Base-by-base conservation (phyloP, 371 early-diverging fungal species). In the Mortierella sp. region DNA sequence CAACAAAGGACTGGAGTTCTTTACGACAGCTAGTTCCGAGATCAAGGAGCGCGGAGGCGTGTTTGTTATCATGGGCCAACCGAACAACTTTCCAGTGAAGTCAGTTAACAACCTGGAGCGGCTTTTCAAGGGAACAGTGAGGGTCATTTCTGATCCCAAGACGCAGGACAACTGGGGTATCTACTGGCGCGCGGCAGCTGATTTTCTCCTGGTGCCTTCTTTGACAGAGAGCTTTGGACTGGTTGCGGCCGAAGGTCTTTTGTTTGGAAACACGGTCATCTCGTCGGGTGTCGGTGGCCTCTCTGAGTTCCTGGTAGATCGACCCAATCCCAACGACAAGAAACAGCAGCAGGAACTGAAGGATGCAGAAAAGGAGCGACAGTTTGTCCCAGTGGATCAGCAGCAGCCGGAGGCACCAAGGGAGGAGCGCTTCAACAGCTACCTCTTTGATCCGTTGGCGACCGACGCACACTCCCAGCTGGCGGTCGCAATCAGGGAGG, bases 41-140 rank as follows among this genome's bases (percentile, higher is more conserved):
- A 80, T 90, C 56, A 68, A 68, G 28, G 44, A 78, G 9, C 55
- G 81, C 28, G 72, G 83, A 42, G 84, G 85, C 44, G 81, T 75
- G 52, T 83, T 90, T 68, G 81, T 85, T 21, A 84, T 87, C 31
- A 83, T 90, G 69, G 89, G 88, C 17, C 87, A 88, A 46, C 84
- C 83, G 8, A 86, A 85, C 65, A 86, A 87, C 44, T 88, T 79
- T 39, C 87, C 90, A 0, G 59, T 83, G 27, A 70, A 73, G 27
- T 75, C 79, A 51, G 65, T 87, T 5, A 56, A 78, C 31, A 57
- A 79, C 21, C 67, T 87, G n/a, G 80, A 82, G 24, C 56, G 72
- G 4, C 63, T 73, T 0, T 80, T 82, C 52, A 81, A 81, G 2
- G 80, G 84, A 8, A 71, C 87, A 51, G 82, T 88, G 12, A 58